These are phyloP conservation scores for Porcisia deanei DNA, from an alignment of 208 protist genomes.

Conservation along the genomic window DNA sequence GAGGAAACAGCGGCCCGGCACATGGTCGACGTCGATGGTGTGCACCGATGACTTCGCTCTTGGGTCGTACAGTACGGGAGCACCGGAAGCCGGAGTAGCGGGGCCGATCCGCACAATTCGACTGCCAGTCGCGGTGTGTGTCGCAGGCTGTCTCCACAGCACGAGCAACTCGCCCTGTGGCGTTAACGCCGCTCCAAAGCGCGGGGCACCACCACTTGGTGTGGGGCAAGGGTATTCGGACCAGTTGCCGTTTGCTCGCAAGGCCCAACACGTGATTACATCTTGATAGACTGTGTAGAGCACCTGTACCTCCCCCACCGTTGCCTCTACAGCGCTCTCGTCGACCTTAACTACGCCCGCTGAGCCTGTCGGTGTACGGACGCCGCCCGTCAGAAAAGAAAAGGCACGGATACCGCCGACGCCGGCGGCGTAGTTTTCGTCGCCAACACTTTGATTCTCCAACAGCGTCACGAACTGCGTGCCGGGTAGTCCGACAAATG, in stretches of 20 bases:
- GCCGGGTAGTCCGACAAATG: slow-evolving; percentile 44
- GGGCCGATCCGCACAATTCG: slow-evolving; percentile 15
- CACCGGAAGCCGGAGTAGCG: slow-evolving; percentile 1
- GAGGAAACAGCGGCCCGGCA: slow-evolving; percentile 60
- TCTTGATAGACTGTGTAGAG: slow-evolving; percentile 65
- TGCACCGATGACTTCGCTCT: slow-evolving; percentile 67
- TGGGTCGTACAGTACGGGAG: slow-evolving; percentile 23
- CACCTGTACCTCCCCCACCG: slow-evolving; percentile 25
- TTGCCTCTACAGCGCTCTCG: not conserved
- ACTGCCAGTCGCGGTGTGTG: slow-evolving; percentile 3
- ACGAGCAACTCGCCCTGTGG: slow-evolving; percentile 46
- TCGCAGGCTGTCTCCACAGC: slow-evolving; percentile 14
- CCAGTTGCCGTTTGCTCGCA: slow-evolving; percentile 31
- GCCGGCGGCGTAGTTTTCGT: not conserved
- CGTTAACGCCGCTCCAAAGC: slow-evolving; percentile 35
- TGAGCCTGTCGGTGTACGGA: not conserved
- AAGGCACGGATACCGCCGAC: not conserved
- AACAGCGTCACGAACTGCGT: slow-evolving; percentile 18
- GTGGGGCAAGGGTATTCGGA: slow-evolving; percentile 46
- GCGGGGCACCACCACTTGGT: slow-evolving; percentile 23
- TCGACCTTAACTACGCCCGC: not conserved
- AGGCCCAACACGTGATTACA: slow-evolving; percentile 55
- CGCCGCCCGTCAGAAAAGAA: not conserved
- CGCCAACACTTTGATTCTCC: not conserved
- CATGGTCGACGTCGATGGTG: slow-evolving; percentile 62